These are phyloP conservation scores for Kodamaea fungicola DNA, from an alignment of 1,139 yeast genomes.

Conservation along the genomic window DNA sequence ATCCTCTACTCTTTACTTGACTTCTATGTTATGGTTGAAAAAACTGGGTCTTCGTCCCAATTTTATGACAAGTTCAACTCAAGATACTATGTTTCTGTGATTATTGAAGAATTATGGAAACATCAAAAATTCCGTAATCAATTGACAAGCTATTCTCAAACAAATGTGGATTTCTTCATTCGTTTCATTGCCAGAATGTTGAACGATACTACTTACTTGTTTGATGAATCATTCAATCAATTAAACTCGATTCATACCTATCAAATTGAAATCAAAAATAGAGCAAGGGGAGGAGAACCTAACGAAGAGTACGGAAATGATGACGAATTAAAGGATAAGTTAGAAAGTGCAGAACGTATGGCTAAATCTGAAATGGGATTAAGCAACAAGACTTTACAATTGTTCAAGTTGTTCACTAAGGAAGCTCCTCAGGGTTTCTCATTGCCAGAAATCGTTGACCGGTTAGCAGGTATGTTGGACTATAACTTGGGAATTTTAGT, in stretches of 20 bases:
- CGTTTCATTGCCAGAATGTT: conserved; percentile 91
- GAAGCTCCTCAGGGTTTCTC: conserved; percentile 87
- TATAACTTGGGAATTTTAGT: conserved; percentile 87
- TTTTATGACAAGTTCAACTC: conserved; percentile 94
- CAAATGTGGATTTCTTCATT: conserved; percentile 77
- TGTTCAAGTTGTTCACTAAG: conserved; percentile 77
- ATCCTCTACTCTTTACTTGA: conserved; percentile 80
- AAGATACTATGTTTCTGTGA: conserved; percentile 79
- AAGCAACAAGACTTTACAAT: conserved; percentile 75
- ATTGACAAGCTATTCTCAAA: conserved; percentile 61
- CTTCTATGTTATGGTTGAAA: conserved; percentile 91
- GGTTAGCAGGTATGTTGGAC: conserved; percentile 93
- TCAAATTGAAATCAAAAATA: conserved; percentile 53
- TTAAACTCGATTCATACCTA: conserved; percentile 72
- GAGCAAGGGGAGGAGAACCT: conserved; percentile 37
- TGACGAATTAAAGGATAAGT: conserved; percentile 56
- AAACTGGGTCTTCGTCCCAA: conserved; percentile 93
- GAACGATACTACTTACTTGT: conserved; percentile 86
- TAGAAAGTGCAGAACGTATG: conserved; percentile 64
- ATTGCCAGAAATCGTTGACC: conserved; percentile 85
- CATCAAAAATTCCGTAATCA: conserved; percentile 64
- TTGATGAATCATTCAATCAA: conserved; percentile 87
- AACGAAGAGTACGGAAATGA: conserved; percentile 51
- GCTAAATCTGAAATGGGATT: conserved; percentile 83
- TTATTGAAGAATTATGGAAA: conserved; percentile 82